Percentiles rank a stretch among this genome's conserved stretches.
These are phyloP conservation scores for Ormosia semicastrata DNA, from an alignment of 306 rosid species.

Conservation along the genomic window DNA sequence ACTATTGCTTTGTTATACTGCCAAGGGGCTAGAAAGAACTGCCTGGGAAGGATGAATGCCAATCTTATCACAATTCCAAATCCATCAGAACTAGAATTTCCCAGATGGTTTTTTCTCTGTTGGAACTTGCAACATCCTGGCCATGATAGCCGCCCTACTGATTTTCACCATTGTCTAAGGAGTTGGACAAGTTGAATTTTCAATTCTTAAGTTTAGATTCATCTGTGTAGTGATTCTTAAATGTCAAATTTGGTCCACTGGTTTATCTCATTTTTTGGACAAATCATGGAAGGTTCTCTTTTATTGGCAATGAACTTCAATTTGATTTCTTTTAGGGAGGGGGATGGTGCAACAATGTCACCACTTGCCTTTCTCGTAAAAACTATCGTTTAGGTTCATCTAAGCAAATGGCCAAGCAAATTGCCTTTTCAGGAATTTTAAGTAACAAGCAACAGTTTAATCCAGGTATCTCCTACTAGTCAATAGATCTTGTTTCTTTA, in stretches of 20 bases:
- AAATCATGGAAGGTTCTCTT: background rate
- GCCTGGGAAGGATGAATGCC: background rate
- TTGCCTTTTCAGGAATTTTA: constrained; percentile 80
- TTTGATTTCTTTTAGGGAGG: constrained; percentile 71
- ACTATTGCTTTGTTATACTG: background rate
- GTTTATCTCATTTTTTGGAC: background rate
- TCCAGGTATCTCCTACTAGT: constrained; percentile 60
- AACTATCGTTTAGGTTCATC: constrained; percentile 82
- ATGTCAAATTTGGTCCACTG: background rate
- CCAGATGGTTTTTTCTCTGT: background rate
- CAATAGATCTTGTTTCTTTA: background rate
- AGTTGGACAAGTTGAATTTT: too few relatives aligned
- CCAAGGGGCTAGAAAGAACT: background rate
- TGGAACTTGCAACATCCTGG: background rate
- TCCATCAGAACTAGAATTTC: background rate
- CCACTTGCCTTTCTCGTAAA: constrained; percentile 79
- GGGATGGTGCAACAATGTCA: constrained; percentile 94
- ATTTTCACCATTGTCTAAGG: background rate
- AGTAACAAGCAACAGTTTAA: constrained; percentile 48
- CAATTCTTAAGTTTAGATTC: background rate
- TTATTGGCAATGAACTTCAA: background rate
- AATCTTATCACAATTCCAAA: background rate
- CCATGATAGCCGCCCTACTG: background rate
- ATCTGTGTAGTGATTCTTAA: background rate
- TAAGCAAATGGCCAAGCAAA: constrained; percentile 54